phyloP scores from a whole-genome alignment of 768 basidiomycete genomes.

The Lactifluus pinguis region DNA sequence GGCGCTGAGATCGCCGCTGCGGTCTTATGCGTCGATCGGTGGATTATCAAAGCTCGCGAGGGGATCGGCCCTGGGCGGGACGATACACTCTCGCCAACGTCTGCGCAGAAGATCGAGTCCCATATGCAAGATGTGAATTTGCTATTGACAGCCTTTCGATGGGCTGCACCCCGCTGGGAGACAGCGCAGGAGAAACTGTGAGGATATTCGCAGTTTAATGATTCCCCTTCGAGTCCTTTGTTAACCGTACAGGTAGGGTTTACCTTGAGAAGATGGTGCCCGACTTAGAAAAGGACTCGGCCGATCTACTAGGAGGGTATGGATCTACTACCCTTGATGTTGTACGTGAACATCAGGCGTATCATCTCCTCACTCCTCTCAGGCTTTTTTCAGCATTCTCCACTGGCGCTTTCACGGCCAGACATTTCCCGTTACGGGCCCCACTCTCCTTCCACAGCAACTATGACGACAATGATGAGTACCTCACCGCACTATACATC shows the following conservation, averaged over 20 bases:
- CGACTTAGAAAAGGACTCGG: slow-evolving; percentile 1
- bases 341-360: not conserved
- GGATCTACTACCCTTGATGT: not conserved
- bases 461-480: not conserved
- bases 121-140: slow-evolving; percentile 12
- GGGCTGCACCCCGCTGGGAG: slow-evolving; percentile 19
- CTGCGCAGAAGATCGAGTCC: slow-evolving; percentile 1
- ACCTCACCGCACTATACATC: not conserved
- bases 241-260: not conserved
- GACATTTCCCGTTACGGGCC: not conserved
- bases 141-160: slow-evolving; percentile 12
- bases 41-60: slow-evolving; percentile 15
- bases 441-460: not conserved
- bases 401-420: not conserved
- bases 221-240: not conserved
- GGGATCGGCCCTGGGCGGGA: not conserved
- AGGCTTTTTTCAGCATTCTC: not conserved
- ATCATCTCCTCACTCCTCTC: too few species aligned
- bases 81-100: not conserved
- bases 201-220: not conserved
- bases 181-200: slow-evolving; percentile 13
- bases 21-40: slow-evolving; percentile 15
- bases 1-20: slow-evolving; percentile 14
- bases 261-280: slow-evolving; percentile 13
- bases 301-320: not conserved